phyloP scores from a whole-genome alignment of 2,329 filamentous ascomycete genomes.

The Grosmannia huntii region DNA sequence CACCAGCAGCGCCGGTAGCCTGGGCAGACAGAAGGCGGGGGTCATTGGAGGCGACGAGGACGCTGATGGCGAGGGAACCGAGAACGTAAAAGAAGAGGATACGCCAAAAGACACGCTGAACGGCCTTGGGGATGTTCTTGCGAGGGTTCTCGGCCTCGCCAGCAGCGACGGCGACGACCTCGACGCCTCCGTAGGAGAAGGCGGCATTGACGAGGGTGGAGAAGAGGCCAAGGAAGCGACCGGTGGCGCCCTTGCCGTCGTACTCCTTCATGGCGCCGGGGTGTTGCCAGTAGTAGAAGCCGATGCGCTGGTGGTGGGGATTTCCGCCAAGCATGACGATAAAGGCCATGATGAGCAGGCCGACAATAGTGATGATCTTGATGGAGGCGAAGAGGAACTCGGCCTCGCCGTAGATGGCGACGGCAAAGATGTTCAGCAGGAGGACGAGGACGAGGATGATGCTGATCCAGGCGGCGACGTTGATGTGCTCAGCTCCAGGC shows the following conservation, averaged over 20 bases:
- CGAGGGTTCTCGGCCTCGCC: slow-evolving; percentile 53
- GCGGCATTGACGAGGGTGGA: slow-evolving; percentile 16
- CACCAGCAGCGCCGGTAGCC: slow-evolving; percentile 30
- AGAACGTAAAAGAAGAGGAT: slow-evolving; percentile 52
- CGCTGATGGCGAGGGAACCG: slow-evolving; percentile 47
- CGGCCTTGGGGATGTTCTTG: slow-evolving; percentile 52
- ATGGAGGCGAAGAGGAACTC: slow-evolving; percentile 27
- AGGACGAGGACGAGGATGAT: slow-evolving; percentile 34
- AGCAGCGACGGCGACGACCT: slow-evolving; percentile 47
- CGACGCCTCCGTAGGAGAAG: slow-evolving; percentile 35
- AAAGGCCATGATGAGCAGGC: slow-evolving; percentile 43
- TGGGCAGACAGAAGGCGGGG: slow-evolving; percentile 34
- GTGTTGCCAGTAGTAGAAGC: slow-evolving; percentile 38
- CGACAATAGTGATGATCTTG: slow-evolving; percentile 47
- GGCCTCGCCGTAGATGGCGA: slow-evolving; percentile 36
- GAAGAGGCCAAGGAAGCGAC: slow-evolving; percentile 14
- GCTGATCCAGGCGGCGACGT: slow-evolving; percentile 30
- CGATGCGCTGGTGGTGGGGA: slow-evolving; percentile 34
- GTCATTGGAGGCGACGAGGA: slow-evolving; percentile 53
- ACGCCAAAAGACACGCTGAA: slow-evolving; percentile 47
- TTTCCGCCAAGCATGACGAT: slow-evolving; percentile 45
- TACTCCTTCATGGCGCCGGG: slow-evolving; percentile 21
- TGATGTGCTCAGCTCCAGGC: slow-evolving; percentile 16
- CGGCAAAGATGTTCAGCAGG: slow-evolving; percentile 37
- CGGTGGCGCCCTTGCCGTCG: slow-evolving; percentile 29